phyloP scores from a whole-genome alignment of 2,329 filamentous ascomycete species.

The Eurotiales sp. region DNA sequence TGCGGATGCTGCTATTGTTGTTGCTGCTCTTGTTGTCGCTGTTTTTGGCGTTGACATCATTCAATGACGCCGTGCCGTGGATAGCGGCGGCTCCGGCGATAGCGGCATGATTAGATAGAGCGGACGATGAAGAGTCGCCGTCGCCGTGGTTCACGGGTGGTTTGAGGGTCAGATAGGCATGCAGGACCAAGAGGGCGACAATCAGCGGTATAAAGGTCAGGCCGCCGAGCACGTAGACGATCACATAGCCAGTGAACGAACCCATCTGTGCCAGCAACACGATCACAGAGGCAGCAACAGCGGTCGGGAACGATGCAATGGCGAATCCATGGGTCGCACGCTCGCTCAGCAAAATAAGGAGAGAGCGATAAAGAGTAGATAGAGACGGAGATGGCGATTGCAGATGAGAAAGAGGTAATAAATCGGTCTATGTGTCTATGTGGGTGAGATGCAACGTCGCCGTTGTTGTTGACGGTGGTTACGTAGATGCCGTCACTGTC shows the following conservation, averaged over 20 bases:
- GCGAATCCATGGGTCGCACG: conserved; percentile 32
- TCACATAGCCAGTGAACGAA: conserved; percentile 55
- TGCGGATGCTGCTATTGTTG: not conserved
- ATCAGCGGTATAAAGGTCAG: conserved; percentile 80
- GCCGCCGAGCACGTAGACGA: conserved; percentile 80
- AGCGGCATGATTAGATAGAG: not conserved
- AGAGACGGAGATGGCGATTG: not conserved
- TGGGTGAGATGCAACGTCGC: no score
- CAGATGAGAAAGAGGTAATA: not conserved
- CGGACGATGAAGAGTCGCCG: not conserved
- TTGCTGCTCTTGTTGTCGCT: not conserved
- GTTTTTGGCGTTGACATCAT: not conserved
- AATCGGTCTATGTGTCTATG: no score
- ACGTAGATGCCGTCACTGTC: not conserved
- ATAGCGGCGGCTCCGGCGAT: not conserved
- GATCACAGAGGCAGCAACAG: conserved; percentile 13
- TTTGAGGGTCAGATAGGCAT: conserved; percentile 68
- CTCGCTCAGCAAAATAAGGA: no score
- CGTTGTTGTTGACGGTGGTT: no score
- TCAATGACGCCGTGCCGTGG: conserved; percentile 20
- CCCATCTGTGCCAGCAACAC: conserved; percentile 31
- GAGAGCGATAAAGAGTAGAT: not conserved
- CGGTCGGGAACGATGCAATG: conserved; percentile 26
- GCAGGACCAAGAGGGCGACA: conserved; percentile 56
- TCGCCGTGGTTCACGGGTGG: conserved; percentile 11